phyloP scores from a whole-genome alignment of 2,329 filamentous ascomycete species.

The Scedosporium minutisporum region DNA sequence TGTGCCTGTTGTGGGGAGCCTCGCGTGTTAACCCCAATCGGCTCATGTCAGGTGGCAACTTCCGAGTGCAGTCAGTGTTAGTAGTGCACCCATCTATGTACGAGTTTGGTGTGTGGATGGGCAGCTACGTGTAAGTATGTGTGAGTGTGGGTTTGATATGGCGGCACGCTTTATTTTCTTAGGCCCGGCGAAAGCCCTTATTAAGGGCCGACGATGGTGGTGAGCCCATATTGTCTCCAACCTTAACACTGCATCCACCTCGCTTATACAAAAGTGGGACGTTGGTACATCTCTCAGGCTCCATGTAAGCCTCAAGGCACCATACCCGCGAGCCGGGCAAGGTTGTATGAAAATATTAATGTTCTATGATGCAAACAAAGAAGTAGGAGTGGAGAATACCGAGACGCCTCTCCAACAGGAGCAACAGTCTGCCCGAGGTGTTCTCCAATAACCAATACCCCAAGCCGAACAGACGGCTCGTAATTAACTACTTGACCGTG shows the following conservation, averaged over 20 bases:
- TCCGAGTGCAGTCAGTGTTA: background rate
- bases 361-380: background rate
- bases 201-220: conserved; percentile 1
- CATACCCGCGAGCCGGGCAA: background rate
- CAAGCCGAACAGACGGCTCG: background rate
- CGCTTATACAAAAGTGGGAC: background rate
- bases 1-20: background rate
- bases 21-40: background rate
- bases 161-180: background rate
- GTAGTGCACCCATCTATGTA: background rate
- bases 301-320: background rate
- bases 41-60: background rate
- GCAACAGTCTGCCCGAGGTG: background rate
- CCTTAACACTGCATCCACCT: background rate
- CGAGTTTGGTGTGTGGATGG: background rate
- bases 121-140: background rate
- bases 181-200: background rate
- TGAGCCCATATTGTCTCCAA: background rate
- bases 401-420: background rate
- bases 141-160: background rate
- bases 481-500: background rate
- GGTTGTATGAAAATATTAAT: background rate
- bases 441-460: background rate
- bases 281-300: background rate
- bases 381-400: background rate